phyloP scores from a whole-genome alignment of 305 asterid species.

The Fraxinus paxiana region DNA sequence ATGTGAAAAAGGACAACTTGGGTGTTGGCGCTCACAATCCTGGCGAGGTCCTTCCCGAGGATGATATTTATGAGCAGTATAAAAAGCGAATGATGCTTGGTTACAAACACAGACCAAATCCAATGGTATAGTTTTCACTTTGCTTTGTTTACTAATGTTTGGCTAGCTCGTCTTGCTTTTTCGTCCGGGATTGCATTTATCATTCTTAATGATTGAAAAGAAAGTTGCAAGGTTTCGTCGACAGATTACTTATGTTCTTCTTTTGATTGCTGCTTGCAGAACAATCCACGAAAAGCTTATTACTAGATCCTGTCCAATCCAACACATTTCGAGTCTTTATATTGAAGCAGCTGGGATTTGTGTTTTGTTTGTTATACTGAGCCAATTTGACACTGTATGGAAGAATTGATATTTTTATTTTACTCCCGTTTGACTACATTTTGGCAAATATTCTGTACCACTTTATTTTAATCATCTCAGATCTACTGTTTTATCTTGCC shows the following conservation, averaged over 20 bases:
- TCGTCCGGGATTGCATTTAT: not conserved
- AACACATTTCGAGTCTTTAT: not conserved
- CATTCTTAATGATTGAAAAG: not conserved
- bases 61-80: slow-evolving; percentile 93
- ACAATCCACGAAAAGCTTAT: slow-evolving; percentile 77
- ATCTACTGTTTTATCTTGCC: not conserved
- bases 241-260: not conserved
- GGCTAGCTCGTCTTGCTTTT: not conserved
- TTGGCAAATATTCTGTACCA: not conserved
- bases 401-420: not conserved
- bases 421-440: not conserved
- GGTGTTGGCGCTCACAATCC: slow-evolving; percentile 92
- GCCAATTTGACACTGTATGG: not conserved
- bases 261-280: slow-evolving; percentile 35
- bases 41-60: slow-evolving; percentile 82
- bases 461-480: not conserved
- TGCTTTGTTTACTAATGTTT: not conserved
- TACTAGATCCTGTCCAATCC: slow-evolving; percentile 34
- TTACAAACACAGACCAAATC: slow-evolving; percentile 84
- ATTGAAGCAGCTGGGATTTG: slow-evolving; percentile 18
- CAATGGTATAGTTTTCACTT: slow-evolving; percentile 49
- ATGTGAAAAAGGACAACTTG: slow-evolving; percentile 70
- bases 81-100: slow-evolving; percentile 98
- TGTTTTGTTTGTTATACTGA: not conserved
- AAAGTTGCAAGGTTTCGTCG: not conserved